Conservation (phyloP, 352 stramenopile genomes). For the Phytophthora citrophthora region DNA sequence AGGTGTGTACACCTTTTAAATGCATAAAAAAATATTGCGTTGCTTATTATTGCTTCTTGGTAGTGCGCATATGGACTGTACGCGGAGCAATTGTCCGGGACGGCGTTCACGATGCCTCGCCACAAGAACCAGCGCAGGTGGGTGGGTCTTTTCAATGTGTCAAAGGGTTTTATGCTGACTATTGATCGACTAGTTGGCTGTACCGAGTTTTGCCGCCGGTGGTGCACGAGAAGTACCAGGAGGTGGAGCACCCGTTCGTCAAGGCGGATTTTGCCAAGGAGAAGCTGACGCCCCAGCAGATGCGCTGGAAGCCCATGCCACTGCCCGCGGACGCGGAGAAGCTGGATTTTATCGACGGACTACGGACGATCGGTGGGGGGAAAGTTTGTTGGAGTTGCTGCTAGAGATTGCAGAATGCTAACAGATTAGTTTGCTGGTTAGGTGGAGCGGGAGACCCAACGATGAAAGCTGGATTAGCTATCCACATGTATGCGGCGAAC, state of each 20-base stretch:
- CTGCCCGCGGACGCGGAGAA: constrained; percentile 53
- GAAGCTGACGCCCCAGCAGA: constrained; percentile 89
- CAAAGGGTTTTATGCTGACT: not conserved
- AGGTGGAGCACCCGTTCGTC: constrained; percentile 52
- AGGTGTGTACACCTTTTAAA: constrained; percentile 24
- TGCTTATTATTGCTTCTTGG: not conserved
- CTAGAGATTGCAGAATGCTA: not conserved
- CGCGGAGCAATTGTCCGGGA: constrained; percentile 96
- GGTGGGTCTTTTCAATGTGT: constrained; percentile 56
- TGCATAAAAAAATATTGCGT: no score
- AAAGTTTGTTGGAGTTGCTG: not conserved
- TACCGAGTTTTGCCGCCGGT: constrained; percentile 93
- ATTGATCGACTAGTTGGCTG: constrained; percentile 75
- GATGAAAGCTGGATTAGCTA: constrained; percentile 91
- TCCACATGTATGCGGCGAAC: constrained; percentile 95
- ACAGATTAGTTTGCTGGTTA: constrained; percentile 3
- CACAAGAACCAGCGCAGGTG: constrained; percentile 82
- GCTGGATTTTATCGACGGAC: constrained; percentile 91
- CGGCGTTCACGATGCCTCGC: constrained; percentile 95
- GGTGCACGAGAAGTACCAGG: constrained; percentile 78
- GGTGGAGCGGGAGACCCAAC: constrained; percentile 87
- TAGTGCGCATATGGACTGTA: constrained; percentile 92
- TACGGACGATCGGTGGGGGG: constrained; percentile 75
- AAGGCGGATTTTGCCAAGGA: constrained; percentile 75
- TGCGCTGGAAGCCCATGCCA: constrained; percentile 92